These are phyloP conservation scores for Scutellaria minor DNA, from an alignment of 257 asterid genomes.

Conservation along the genomic window DNA sequence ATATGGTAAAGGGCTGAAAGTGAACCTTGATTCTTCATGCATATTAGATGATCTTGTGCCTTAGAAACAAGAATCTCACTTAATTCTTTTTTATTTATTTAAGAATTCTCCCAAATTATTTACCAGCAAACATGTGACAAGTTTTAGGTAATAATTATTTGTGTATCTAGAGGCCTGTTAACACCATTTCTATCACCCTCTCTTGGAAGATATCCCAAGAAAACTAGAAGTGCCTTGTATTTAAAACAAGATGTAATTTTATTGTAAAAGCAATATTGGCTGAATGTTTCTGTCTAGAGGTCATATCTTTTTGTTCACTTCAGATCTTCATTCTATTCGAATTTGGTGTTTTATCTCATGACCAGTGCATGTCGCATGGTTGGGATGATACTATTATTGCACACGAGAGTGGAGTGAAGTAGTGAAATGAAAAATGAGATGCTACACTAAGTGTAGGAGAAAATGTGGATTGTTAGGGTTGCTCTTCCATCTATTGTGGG, in stretches of 20 bases:
- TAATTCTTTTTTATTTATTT: too few species aligned
- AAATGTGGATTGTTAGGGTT: too few species aligned
- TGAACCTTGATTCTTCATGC: conserved; percentile 37
- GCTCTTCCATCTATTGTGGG: too few species aligned
- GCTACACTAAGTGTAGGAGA: too few species aligned
- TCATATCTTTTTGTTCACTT: too few species aligned
- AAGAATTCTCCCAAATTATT: too few species aligned
- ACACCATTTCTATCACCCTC: background rate
- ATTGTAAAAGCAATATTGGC: conserved; percentile 4
- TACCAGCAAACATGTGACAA: too few species aligned
- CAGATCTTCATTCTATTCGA: background rate
- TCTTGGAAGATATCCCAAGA: background rate
- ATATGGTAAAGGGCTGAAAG: conserved; percentile 70
- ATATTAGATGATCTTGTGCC: conserved; percentile 36
- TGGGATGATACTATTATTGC: background rate
- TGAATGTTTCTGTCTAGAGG: background rate
- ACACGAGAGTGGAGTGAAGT: background rate
- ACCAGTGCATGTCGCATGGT: too few species aligned
- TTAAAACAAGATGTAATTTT: background rate
- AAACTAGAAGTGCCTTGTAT: conserved; percentile 12
- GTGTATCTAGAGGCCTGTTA: background rate
- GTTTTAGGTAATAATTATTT: too few species aligned
- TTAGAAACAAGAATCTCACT: conserved; percentile 27
- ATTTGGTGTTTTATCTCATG: background rate
- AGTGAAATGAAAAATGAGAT: background rate